phyloP scores from a whole-genome alignment of 345 rosid genomes.

The Salix dunnii region DNA sequence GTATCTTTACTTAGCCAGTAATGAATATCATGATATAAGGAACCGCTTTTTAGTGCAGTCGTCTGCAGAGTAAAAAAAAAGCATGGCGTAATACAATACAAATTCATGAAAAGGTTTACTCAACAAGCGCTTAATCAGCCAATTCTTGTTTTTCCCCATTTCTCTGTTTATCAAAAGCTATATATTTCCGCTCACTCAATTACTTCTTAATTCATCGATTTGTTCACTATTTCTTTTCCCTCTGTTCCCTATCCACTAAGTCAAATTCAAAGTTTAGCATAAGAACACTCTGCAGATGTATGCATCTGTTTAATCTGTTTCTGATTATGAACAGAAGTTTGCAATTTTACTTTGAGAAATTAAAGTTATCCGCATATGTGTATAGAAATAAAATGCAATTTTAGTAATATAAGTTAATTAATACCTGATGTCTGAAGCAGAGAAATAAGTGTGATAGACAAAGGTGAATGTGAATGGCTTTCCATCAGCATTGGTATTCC shows the following conservation, averaged over 20 bases:
- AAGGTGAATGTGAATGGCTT: conserved; percentile 87
- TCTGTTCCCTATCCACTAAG: background rate
- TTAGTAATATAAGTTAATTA: background rate
- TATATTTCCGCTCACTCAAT: background rate
- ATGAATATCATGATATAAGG: conserved; percentile 77
- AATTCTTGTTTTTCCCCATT: background rate
- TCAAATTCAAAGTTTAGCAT: background rate
- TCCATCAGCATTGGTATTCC: conserved; percentile 77
- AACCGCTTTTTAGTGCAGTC: conserved; percentile 63
- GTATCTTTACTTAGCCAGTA: conserved; percentile 95
- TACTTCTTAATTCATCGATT: background rate
- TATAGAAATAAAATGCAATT: background rate
- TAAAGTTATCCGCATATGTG: background rate
- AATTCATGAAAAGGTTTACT: background rate
- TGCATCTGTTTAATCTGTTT: background rate
- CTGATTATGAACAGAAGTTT: background rate
- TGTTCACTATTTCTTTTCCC: background rate
- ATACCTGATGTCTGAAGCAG: conserved; percentile 92
- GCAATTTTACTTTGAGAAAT: no score
- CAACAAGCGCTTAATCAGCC: background rate
- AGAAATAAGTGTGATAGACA: conserved; percentile 92
- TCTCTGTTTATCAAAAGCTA: background rate
- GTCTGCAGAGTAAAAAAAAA: conserved; percentile 42
- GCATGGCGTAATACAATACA: background rate
- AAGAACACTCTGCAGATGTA: background rate